These are phyloP conservation scores for Tubosaeta sp. DNA, from an alignment of 768 basidiomycete genomes.

Conservation along the genomic window DNA sequence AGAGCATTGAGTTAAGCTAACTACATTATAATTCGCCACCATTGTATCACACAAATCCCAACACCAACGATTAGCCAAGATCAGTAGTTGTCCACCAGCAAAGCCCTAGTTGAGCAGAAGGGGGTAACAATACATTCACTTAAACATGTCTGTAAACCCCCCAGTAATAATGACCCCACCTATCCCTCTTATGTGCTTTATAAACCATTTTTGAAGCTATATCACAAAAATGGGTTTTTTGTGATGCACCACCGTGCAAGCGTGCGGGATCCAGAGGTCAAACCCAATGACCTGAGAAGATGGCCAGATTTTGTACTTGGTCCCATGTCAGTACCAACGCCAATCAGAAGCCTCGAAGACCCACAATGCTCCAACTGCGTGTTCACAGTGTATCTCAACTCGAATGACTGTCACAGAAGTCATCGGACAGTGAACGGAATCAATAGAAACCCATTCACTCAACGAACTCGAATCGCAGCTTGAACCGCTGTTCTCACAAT, in stretches of 20 bases:
- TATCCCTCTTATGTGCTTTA: too few species aligned
- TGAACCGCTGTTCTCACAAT: slow-evolving; percentile 61
- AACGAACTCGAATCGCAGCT: slow-evolving; percentile 65
- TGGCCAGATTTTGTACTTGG: slow-evolving; percentile 77
- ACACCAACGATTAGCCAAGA: too few species aligned
- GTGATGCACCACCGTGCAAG: slow-evolving; percentile 30
- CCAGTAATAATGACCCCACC: too few species aligned
- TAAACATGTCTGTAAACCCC: too few species aligned
- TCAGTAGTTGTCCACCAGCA: too few species aligned
- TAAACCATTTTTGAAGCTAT: too few species aligned
- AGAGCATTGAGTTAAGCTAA: too few species aligned
- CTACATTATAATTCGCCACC: too few species aligned
- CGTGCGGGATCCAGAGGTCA: slow-evolving; percentile 46
- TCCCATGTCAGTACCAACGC: slow-evolving; percentile 8
- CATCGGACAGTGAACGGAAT: slow-evolving; percentile 1
- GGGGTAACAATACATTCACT: too few species aligned
- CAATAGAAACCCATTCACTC: slow-evolving; percentile 49
- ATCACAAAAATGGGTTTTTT: too few species aligned
- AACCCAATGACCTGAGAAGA: slow-evolving; percentile 56
- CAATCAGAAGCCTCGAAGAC: slow-evolving; percentile 26
- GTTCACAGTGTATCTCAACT: slow-evolving; percentile 93
- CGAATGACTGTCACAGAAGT: slow-evolving; percentile 61
- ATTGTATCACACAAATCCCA: too few species aligned
- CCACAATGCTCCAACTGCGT: slow-evolving; percentile 92
- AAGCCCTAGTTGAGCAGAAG: too few species aligned